These are phyloP conservation scores for Jaltomata sinuosa DNA, from an alignment of 257 asterid genomes.

Conservation along the genomic window DNA sequence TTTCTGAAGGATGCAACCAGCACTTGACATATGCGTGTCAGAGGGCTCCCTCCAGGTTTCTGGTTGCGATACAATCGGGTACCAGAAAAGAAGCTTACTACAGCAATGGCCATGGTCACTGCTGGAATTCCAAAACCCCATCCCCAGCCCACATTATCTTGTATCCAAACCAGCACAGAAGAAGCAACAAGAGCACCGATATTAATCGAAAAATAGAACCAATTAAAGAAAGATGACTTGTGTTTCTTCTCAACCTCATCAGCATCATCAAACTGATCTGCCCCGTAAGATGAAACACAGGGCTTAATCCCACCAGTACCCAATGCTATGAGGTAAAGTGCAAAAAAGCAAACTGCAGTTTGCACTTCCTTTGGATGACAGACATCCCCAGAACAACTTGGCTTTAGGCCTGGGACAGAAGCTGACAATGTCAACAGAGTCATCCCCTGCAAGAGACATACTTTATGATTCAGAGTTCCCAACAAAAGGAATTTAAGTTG, in stretches of 20 bases:
- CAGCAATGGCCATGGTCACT: conserved; percentile 50
- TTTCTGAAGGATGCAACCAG: conserved; percentile 55
- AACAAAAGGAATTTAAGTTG: background rate
- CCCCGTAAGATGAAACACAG: conserved; percentile 71
- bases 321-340: conserved; percentile 52
- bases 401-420: conserved; percentile 38
- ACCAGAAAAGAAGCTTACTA: conserved; percentile 50
- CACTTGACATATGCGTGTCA: conserved; percentile 55
- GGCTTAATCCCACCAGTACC: conserved; percentile 80
- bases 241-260: conserved; percentile 52
- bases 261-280: conserved; percentile 65
- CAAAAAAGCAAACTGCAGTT: conserved; percentile 28
- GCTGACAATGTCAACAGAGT: conserved; percentile 56
- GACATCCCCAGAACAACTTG: conserved; percentile 24
- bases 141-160: conserved; percentile 55
- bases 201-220: conserved; percentile 62
- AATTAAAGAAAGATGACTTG: conserved; percentile 54
- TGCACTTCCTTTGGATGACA: conserved; percentile 39
- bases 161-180: conserved; percentile 50
- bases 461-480: background rate
- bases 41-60: conserved; percentile 71
- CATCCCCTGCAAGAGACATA: conserved; percentile 42
- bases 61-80: conserved; percentile 54
- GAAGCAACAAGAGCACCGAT: conserved; percentile 52
- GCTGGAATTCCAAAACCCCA: conserved; percentile 76